Evolutionary conservation across 768 basidiomycete species (phyloP).

Genomic region (Daedaleopsis sinensis): DNA sequence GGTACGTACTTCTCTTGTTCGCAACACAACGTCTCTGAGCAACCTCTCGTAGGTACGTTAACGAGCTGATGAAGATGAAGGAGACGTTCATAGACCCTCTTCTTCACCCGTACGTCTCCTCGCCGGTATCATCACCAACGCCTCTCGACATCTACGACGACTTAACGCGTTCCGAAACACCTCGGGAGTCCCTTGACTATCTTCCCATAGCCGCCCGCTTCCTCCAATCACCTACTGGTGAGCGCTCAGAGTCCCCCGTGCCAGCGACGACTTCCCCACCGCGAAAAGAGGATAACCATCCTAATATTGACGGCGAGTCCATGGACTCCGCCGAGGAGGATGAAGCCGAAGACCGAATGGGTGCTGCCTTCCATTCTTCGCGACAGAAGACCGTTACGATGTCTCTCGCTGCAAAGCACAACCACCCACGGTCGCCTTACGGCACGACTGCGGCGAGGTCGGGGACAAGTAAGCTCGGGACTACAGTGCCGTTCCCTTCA

Average conservation of each 20-base stretch:
- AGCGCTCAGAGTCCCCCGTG: slow-evolving; percentile 49
- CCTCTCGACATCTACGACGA: slow-evolving; percentile 67
- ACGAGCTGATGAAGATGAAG: slow-evolving; percentile 88
- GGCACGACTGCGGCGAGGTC: slow-evolving; percentile 50
- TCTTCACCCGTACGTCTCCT: slow-evolving; percentile 74
- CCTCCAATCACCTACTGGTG: slow-evolving; percentile 62
- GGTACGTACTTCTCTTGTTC: slow-evolving; percentile 49
- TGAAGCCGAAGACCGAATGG: slow-evolving; percentile 53
- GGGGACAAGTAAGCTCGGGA: slow-evolving; percentile 43
- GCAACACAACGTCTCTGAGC: slow-evolving; percentile 9
- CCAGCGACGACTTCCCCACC: slow-evolving; percentile 31
- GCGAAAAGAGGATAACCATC: slow-evolving; percentile 54
- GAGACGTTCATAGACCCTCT: slow-evolving; percentile 91
- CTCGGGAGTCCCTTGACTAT: slow-evolving; percentile 68
- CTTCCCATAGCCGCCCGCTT: slow-evolving; percentile 92
- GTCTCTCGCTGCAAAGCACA: slow-evolving; percentile 50
- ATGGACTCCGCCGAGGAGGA: slow-evolving; percentile 76
- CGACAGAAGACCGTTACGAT: slow-evolving; percentile 31
- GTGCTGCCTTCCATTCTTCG: slow-evolving; percentile 42
- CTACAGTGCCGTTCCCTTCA: slow-evolving; percentile 74
- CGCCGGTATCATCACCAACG: slow-evolving; percentile 58
- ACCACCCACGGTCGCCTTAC: slow-evolving; percentile 80
- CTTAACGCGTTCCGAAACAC: slow-evolving; percentile 64
- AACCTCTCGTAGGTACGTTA: slow-evolving; percentile 73
- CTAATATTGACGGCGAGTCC: slow-evolving; percentile 75